These are phyloP conservation scores for Aspergillus campestris DNA, from an alignment of 495 filamentous ascomycete species.

Conservation along the genomic window DNA sequence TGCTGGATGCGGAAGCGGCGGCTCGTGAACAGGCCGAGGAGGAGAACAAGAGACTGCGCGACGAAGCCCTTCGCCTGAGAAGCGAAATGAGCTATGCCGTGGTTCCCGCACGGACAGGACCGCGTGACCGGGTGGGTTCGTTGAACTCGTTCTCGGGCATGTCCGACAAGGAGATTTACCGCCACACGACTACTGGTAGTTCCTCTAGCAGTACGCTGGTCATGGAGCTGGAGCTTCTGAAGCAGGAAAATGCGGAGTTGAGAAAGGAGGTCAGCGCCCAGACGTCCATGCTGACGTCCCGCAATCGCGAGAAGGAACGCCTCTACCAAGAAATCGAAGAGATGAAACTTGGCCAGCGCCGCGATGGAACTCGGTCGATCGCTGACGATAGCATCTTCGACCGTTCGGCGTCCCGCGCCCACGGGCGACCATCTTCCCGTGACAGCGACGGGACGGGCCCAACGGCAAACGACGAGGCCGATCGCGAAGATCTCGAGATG, in stretches of 20 bases:
- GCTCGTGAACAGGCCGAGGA: slow-evolving; percentile 85
- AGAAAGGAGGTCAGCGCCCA: slow-evolving; percentile 89
- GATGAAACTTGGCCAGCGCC: slow-evolving; percentile 75
- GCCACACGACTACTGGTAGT: slow-evolving; percentile 43
- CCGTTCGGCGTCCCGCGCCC: slow-evolving; percentile 78
- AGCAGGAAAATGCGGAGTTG: slow-evolving; percentile 87
- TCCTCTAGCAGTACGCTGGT: slow-evolving; percentile 58
- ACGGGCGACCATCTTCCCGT: slow-evolving; percentile 63
- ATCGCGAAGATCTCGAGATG: slow-evolving; percentile 79
- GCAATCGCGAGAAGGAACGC: slow-evolving; percentile 89
- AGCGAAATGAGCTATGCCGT: slow-evolving; percentile 45
- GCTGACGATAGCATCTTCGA: slow-evolving; percentile 89
- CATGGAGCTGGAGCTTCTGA: slow-evolving; percentile 64
- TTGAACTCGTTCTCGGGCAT: slow-evolving; percentile 52
- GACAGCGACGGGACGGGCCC: slow-evolving; percentile 60
- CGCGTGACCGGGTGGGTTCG: slow-evolving; percentile 46
- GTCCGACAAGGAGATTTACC: slow-evolving; percentile 52
- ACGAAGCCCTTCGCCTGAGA: slow-evolving; percentile 70
- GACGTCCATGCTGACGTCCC: slow-evolving; percentile 93
- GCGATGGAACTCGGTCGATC: slow-evolving; percentile 53
- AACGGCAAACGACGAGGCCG: slow-evolving; percentile 66
- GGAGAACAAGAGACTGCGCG: slow-evolving; percentile 74
- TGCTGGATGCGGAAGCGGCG: slow-evolving; percentile 86
- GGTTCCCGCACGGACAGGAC: slow-evolving; percentile 27
- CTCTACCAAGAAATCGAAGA: slow-evolving; percentile 97